phyloP scores from a whole-genome alignment of 169 alveolate genomes.

The Theileria sp. region DNA sequence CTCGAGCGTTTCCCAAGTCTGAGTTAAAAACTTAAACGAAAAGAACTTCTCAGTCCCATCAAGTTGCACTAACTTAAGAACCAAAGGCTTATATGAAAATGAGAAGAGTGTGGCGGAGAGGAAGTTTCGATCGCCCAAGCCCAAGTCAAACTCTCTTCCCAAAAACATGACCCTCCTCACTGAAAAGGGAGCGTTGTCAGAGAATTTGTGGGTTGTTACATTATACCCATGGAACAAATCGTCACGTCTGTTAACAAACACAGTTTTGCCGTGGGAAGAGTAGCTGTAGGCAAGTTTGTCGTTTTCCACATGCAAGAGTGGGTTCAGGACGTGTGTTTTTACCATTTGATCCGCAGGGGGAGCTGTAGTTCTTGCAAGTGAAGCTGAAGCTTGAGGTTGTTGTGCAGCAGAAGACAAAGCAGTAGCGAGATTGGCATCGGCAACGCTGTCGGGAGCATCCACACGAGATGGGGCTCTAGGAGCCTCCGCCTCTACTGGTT shows the following conservation, averaged over 20 bases:
- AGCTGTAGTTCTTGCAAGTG: neutral
- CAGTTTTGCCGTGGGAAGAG: constrained; percentile 12
- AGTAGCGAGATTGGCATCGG: neutral
- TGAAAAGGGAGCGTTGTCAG: neutral
- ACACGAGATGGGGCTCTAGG: constrained; percentile 9
- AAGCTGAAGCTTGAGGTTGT: neutral
- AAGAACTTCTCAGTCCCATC: neutral
- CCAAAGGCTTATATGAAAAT: neutral
- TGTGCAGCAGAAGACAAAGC: neutral
- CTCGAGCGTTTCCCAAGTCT: constrained; percentile 8
- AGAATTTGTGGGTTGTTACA: constrained; percentile 1
- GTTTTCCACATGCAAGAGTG: neutral
- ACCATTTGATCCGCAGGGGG: neutral
- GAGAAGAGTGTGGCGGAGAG: constrained; percentile 13
- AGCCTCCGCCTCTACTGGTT: neutral
- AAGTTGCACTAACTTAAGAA: neutral
- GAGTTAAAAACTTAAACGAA: neutral
- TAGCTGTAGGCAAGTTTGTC: constrained; percentile 16
- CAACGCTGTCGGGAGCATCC: neutral
- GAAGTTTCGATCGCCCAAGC: neutral
- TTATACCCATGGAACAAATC: constrained; percentile 4
- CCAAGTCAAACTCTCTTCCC: constrained; percentile 19
- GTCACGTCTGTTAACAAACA: neutral
- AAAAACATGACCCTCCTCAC: constrained; percentile 4
- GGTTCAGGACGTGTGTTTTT: neutral